Percentiles rank a stretch among this genome's conserved stretches.
These are phyloP conservation scores for Stylosanthes scabra DNA, from an alignment of 331 rosid genomes.

Conservation along the genomic window DNA sequence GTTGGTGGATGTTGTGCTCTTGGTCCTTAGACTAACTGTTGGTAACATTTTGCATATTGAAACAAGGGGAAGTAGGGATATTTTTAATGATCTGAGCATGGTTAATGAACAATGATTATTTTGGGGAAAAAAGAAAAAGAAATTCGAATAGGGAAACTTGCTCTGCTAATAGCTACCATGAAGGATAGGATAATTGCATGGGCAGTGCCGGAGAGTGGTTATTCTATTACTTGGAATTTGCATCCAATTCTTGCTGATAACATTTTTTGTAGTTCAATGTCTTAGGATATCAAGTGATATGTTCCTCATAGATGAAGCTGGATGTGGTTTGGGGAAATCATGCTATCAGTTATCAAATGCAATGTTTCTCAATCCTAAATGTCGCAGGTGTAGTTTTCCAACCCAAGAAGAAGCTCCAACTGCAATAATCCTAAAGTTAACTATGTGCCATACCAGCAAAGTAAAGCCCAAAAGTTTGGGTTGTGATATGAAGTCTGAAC, in stretches of 20 bases:
- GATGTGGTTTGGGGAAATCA: too few relatives aligned
- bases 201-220: not conserved
- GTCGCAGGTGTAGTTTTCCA: too few relatives aligned
- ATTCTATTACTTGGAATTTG: not conserved
- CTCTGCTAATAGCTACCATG: not conserved
- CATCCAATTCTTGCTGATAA: slow-evolving; percentile 2
- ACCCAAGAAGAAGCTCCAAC: too few relatives aligned
- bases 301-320: not conserved
- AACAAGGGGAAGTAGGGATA: not conserved
- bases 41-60: not conserved
- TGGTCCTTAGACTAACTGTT: too few relatives aligned
- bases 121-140: not conserved
- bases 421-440: too few relatives aligned
- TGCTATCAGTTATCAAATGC: not conserved
- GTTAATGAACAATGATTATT: not conserved
- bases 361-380: too few relatives aligned
- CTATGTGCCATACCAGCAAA: too few relatives aligned
- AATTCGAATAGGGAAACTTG: not conserved
- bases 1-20: too few relatives aligned
- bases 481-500: too few relatives aligned
- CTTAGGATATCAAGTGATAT: not conserved
- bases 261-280: not conserved
- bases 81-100: not conserved
- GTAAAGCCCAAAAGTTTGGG: too few relatives aligned
- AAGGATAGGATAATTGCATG: not conserved